Base-by-base conservation (phyloP, 805 yeast genomes). In the Myxozyma nipponensis region DNA sequence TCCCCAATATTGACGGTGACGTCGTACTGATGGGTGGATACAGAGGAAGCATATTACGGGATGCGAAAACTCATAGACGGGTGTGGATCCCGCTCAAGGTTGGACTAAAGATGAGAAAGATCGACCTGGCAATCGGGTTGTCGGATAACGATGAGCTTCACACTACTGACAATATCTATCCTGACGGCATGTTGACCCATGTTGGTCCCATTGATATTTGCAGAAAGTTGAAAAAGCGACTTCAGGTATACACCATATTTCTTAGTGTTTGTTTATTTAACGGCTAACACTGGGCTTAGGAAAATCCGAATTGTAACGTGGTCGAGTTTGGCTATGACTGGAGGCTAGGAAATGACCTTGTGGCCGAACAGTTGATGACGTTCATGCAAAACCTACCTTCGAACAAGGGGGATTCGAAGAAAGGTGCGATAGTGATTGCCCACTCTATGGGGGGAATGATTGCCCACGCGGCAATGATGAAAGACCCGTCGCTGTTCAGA, bases 391-490 rank as follows among this genome's bases (percentile, higher is more conserved):
- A 71, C 4, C 68, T 87, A 24, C 64, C 69, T 19, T 44, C 61
- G n/a, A 72, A 77, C 41, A 64, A 71, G 9, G n/a, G n/a, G n/a
- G n/a, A n/a, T n/a, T n/a, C n/a, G n/a, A 39, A 49, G 17, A 76
- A 77, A 53, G 88, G 86, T 10, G 76, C 82, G 0, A 69, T 83
- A 23, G 79, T 90, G 1, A 79, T 90, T 46, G 93, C 93, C 0
- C 97, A 90, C 66, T 88, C 96, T 0, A 89, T 90, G 96, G 97
- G 97, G 46, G 97, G 97, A 0, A 64, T 90, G 30, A 76, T 90
- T 4, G 81, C 95, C 0, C 96, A 88, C 63, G 82, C 84, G 49
- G 87, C 84, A 0, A 71, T 90, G 74, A 84, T 83, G 47, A 70
- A 71, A 45, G 76, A 79, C 51, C 89, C 95, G 0, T 69, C 76